Conservation (phyloP, 306 rosid species). For the Casuarina equisetifolia region DNA sequence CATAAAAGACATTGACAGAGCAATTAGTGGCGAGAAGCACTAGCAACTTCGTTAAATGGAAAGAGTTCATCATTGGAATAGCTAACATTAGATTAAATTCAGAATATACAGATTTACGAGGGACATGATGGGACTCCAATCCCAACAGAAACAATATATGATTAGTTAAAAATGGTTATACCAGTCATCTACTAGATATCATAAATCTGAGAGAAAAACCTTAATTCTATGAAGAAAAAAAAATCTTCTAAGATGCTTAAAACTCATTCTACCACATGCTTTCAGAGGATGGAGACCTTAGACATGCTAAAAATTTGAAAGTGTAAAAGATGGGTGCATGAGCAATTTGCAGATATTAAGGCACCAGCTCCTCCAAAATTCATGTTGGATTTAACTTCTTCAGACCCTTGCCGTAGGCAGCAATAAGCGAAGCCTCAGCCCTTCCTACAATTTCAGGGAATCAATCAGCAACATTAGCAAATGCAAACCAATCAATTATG, state of each 20-base stretch:
- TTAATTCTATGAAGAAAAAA: not conserved
- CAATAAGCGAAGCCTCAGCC: slow-evolving; percentile 94
- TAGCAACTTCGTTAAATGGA: not conserved
- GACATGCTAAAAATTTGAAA: not conserved
- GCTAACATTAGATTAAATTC: not conserved
- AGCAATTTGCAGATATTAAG: slow-evolving; percentile 12
- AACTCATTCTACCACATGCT: not conserved
- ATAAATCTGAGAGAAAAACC: slow-evolving; percentile 1
- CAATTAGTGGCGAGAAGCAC: not conserved
- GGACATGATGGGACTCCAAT: not conserved
- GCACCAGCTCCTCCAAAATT: slow-evolving; percentile 33
- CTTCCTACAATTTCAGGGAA: slow-evolving; percentile 57
- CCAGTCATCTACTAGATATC: slow-evolving; percentile 1
- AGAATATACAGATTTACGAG: not conserved
- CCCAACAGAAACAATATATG: not conserved
- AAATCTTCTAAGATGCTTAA: not conserved
- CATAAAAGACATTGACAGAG: not conserved
- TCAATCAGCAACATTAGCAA: slow-evolving; percentile 6
- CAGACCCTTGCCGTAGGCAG: slow-evolving; percentile 77
- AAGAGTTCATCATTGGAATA: not conserved
- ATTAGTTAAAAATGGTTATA: not conserved
- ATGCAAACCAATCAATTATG: not conserved
- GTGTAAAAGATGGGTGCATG: not conserved
- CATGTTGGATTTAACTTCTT: slow-evolving; percentile 35
- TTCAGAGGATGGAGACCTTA: not conserved